Conservation (phyloP, 495 filamentous ascomycete genomes). For the Extremus antarcticus region DNA sequence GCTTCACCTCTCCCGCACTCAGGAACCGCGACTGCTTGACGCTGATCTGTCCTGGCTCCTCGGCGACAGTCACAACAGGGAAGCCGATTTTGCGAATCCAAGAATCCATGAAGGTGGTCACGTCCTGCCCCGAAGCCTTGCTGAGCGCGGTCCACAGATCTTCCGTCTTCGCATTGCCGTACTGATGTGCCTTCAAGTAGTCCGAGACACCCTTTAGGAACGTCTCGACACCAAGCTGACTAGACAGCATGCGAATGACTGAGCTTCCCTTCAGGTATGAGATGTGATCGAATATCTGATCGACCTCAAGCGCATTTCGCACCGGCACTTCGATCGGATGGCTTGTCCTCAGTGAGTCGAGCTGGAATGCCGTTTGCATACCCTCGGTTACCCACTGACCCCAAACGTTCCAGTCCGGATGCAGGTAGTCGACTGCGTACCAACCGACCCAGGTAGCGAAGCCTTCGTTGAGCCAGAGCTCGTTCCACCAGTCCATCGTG, state of each 20-base stretch:
- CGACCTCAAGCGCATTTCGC: constrained; percentile 77
- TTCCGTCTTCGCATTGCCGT: constrained; percentile 83
- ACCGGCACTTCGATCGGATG: constrained; percentile 95
- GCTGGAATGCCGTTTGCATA: constrained; percentile 77
- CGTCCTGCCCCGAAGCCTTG: constrained; percentile 78
- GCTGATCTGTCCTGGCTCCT: constrained; percentile 69
- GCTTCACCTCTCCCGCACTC: constrained; percentile 72
- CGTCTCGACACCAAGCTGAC: constrained; percentile 69
- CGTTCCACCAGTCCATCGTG: constrained; percentile 85
- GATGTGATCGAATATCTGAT: constrained; percentile 93
- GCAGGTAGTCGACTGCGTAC: constrained; percentile 81
- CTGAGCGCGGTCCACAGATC: constrained; percentile 88
- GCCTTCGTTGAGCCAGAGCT: constrained; percentile 86
- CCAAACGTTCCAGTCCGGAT: constrained; percentile 96
- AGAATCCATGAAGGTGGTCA: constrained; percentile 74
- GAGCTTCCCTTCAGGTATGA: constrained; percentile 94
- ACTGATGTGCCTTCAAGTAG: constrained; percentile 79
- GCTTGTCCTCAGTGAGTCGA: constrained; percentile 79
- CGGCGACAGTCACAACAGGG: constrained; percentile 74
- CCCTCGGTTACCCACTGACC: constrained; percentile 88
- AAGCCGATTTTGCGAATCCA: constrained; percentile 96
- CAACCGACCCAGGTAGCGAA: constrained; percentile 98
- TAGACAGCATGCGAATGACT: constrained; percentile 86
- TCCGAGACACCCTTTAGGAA: constrained; percentile 81
- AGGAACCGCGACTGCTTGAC: constrained; percentile 82